Evolutionary conservation across 805 yeast species (phyloP), one percentile per base, ranked within the genome.

Genomic region (Yarrowia divulgata): DNA sequence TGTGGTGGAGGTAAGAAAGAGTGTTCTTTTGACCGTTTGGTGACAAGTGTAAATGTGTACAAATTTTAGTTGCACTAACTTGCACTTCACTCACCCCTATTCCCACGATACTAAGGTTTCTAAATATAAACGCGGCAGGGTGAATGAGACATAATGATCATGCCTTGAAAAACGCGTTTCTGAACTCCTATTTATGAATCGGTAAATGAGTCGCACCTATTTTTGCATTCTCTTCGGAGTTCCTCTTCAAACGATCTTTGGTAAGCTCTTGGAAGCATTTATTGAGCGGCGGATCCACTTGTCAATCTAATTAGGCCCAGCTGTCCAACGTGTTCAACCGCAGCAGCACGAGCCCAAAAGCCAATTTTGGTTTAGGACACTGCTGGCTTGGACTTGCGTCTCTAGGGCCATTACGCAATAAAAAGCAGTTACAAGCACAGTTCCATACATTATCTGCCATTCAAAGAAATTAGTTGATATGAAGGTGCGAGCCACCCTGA

Each of bases 81-180:
- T 40, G 63, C 48, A 57, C 63, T 48, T 40, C 64, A 37, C 16
- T 42, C 42, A 40, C 66, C 66, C 66, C 66, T 60, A 60, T 60
- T 60, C 52, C 64, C 37, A 35, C 66, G 40, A 43, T 32, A 60
- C 42, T 57, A 60, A 58, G 46, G 66, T 60, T 60, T 60, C 66
- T 60, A 60, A 60, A 60, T 60, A 60, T 60, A 60, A 60, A 43
- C 66, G 50, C 52, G 52, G 63, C 63, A 57, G 63, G 63, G 63
- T 57, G 63, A 40, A 57, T 60, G 66, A 60, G 52, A 60, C 66
- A 60, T 34, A 57, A 42, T 14, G 64, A 42, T 42, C 37, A 40
- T 43, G 52, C 37, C 34, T 49, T 23, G 1, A 8, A 57, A 57
- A 42, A 40, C 64, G 60, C 60, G 60, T 23, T 23, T 23, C 29